A percentile compares a stretch with the other conserved stretches of the same genome.
Evolutionary conservation across 495 filamentous ascomycete species (phyloP).

Genomic region (Aspergillus mulundensis): DNA sequence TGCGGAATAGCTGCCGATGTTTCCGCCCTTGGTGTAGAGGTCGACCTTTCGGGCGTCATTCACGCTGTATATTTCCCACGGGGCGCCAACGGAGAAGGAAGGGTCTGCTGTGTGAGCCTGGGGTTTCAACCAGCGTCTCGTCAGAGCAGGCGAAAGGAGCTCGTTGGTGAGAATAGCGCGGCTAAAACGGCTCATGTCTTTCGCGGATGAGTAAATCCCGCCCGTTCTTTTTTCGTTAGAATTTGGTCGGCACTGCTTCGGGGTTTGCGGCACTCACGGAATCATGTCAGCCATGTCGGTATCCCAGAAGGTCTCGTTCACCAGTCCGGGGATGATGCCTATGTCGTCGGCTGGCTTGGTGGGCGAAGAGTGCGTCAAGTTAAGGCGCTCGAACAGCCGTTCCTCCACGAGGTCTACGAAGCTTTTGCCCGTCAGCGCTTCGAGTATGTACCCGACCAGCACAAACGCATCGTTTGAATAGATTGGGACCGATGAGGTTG

Average conservation of each 20-base stretch:
- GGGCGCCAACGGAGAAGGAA: constrained; percentile 44
- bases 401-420: constrained; percentile 17
- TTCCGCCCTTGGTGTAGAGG: constrained; percentile 55
- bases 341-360: constrained; percentile 23
- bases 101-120: constrained; percentile 43
- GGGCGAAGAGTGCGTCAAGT: constrained; percentile 35
- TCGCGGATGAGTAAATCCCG: constrained; percentile 51
- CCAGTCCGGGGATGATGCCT: constrained; percentile 36
- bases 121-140: constrained; percentile 58
- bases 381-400: constrained; percentile 33
- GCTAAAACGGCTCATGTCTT: constrained; percentile 50
- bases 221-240: constrained; percentile 38
- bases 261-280: constrained; percentile 31
- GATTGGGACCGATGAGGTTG: constrained; percentile 45
- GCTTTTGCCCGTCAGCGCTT: constrained; percentile 21
- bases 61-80: constrained; percentile 51
- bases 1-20: constrained; percentile 44
- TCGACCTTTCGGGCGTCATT: constrained; percentile 31
- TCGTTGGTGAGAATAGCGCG: constrained; percentile 50
- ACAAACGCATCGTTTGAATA: constrained; percentile 60
- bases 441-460: constrained; percentile 53
- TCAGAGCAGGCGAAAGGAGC: constrained; percentile 40
- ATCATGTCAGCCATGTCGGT: constrained; percentile 39
- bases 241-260: background rate
- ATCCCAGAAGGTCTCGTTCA: constrained; percentile 29